These are phyloP conservation scores for Aspergillus fischeri DNA, from an alignment of 2,329 filamentous ascomycete species.

Conservation along the genomic window DNA sequence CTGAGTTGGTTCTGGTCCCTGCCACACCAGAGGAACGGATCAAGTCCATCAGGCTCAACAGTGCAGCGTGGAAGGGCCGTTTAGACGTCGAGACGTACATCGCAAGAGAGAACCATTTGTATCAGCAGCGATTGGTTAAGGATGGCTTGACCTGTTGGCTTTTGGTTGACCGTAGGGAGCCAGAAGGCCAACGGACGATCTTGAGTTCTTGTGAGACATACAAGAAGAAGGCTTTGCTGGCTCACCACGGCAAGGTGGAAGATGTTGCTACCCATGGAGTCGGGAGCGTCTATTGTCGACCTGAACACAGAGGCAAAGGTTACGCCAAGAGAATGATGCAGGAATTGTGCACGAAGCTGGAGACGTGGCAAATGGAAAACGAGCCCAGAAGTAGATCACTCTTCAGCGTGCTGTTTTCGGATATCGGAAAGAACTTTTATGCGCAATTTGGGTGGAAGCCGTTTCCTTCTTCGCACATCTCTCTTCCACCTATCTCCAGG, in stretches of 20 bases:
- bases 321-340: constrained; percentile 74
- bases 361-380: constrained; percentile 49
- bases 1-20: constrained; percentile 50
- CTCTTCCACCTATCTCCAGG: constrained; percentile 48
- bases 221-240: constrained; percentile 39
- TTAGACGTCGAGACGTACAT: constrained; percentile 54
- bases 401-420: constrained; percentile 81
- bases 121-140: constrained; percentile 48
- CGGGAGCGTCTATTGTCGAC: constrained; percentile 72
- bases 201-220: constrained; percentile 58
- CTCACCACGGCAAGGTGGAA: constrained; percentile 53
- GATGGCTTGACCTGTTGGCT: constrained; percentile 59
- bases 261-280: constrained; percentile 64
- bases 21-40: constrained; percentile 53
- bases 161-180: constrained; percentile 46
- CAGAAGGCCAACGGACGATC: constrained; percentile 42
- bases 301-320: constrained; percentile 63
- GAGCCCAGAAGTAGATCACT: constrained; percentile 40
- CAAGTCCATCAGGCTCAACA: constrained; percentile 52
- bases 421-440: constrained; percentile 83
- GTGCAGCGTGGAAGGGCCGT: constrained; percentile 54
- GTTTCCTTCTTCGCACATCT: constrained; percentile 69
- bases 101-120: constrained; percentile 52
- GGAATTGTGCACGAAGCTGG: constrained; percentile 56
- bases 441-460: constrained; percentile 70